Conservation (phyloP, 768 basidiomycete genomes). For the Porpolomopsis calyptriformis region DNA sequence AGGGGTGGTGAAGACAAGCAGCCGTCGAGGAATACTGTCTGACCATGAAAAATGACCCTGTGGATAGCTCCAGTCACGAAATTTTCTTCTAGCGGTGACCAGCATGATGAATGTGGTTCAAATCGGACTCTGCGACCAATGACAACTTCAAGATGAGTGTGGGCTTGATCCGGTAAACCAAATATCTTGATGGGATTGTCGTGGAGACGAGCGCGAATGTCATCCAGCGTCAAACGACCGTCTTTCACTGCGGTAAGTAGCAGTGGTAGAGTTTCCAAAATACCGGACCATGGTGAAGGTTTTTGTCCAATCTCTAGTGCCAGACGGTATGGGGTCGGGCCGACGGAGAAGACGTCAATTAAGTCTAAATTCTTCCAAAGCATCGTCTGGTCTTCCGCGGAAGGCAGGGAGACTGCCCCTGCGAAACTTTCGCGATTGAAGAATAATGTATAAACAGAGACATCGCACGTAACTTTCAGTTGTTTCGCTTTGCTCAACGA, state of each 20-base stretch:
- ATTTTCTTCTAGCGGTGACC: conserved; percentile 74
- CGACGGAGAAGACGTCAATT: conserved; percentile 88
- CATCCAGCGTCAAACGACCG: conserved; percentile 70
- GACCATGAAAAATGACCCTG: conserved; percentile 81
- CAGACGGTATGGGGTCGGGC: conserved; percentile 70
- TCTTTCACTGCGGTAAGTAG: conserved; percentile 77
- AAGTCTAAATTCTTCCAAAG: conserved; percentile 78
- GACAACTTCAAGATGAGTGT: conserved; percentile 89
- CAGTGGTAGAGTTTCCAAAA: conserved; percentile 80
- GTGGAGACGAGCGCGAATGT: conserved; percentile 71
- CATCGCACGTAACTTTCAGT: conserved; percentile 93
- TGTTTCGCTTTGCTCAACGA: conserved; percentile 89
- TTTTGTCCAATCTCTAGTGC: conserved; percentile 50
- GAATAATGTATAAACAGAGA: conserved; percentile 86
- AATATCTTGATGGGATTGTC: conserved; percentile 93
- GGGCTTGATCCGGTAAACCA: conserved; percentile 72
- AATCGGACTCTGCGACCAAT: conserved; percentile 65
- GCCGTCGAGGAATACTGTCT: conserved; percentile 87
- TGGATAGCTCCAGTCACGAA: conserved; percentile 69
- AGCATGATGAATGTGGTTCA: conserved; percentile 36
- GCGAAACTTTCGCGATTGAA: conserved; percentile 72
- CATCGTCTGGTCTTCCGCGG: conserved; percentile 62
- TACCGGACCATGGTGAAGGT: conserved; percentile 63
- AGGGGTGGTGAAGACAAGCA: conserved; percentile 44
- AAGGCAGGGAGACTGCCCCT: conserved; percentile 52